These are phyloP conservation scores for Novymonas esmeraldas DNA, from an alignment of 208 protist species.

Conservation along the genomic window DNA sequence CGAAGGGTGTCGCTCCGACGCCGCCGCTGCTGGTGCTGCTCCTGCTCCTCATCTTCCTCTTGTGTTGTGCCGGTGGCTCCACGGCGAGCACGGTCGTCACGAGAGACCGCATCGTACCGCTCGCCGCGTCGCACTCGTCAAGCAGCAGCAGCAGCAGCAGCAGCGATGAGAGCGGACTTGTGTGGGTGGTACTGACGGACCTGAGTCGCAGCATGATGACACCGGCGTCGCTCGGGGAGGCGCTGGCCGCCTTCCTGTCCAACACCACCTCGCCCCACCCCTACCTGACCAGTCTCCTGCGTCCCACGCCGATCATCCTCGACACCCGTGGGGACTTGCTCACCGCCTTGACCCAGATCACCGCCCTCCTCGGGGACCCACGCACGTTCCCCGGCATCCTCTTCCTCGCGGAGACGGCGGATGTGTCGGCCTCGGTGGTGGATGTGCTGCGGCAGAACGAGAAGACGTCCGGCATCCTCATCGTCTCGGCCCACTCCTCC, in stretches of 20 bases:
- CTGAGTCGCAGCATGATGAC: slow-evolving; percentile 51
- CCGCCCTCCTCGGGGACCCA: slow-evolving; percentile 34
- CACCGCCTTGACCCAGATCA: slow-evolving; percentile 55
- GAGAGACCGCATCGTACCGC: neutral
- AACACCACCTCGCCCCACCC: slow-evolving; percentile 16
- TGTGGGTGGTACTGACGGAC: slow-evolving; percentile 65
- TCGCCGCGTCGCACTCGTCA: neutral
- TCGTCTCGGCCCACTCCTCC: slow-evolving; percentile 70
- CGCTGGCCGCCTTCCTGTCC: slow-evolving; percentile 34
- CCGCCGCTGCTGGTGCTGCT: neutral
- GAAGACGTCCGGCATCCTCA: slow-evolving; percentile 41
- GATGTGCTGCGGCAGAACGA: slow-evolving; percentile 61
- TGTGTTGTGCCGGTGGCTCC: neutral
- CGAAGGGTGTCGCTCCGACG: too few relatives aligned
- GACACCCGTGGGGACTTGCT: slow-evolving; percentile 67
- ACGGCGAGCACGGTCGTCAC: neutral
- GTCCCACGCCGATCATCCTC: slow-evolving; percentile 39
- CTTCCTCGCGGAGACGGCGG: slow-evolving; percentile 71
- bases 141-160: neutral
- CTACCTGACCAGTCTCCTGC: slow-evolving; percentile 37
- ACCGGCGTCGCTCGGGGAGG: slow-evolving; percentile 24
- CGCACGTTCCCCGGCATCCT: slow-evolving; percentile 53
- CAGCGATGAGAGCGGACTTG: slow-evolving; percentile 15
- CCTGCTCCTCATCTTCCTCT: neutral
- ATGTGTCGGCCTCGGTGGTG: slow-evolving; percentile 62